phyloP scores from a whole-genome alignment of 2,329 filamentous ascomycete genomes.

The Hirsutella minnesotensis region DNA sequence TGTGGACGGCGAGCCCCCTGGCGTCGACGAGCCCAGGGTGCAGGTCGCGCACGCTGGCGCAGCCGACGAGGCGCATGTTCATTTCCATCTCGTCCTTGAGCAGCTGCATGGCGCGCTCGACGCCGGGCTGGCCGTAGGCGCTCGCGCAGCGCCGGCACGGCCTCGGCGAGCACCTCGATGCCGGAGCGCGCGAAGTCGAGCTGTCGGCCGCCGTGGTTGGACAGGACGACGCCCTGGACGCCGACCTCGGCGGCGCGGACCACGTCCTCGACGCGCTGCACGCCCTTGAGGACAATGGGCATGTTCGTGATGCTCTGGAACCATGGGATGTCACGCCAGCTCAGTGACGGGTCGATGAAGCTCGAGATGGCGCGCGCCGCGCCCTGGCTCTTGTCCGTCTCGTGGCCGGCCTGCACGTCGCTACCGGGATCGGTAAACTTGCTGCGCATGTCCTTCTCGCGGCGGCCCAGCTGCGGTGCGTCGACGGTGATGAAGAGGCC shows the following conservation, averaged over 20 bases:
- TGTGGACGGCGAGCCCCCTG: slow-evolving; percentile 49
- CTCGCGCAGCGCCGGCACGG: slow-evolving; percentile 73
- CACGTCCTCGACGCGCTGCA: slow-evolving; percentile 93
- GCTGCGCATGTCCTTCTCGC: slow-evolving; percentile 95
- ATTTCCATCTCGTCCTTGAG: slow-evolving; percentile 97
- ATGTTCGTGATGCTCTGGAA: slow-evolving; percentile 82
- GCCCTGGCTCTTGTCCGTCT: slow-evolving; percentile 79
- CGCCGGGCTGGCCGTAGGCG: slow-evolving; percentile 75
- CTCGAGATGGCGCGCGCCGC: slow-evolving; percentile 88
- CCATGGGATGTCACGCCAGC: slow-evolving; percentile 92
- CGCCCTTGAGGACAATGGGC: slow-evolving; percentile 92
- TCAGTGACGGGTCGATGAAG: slow-evolving; percentile 91
- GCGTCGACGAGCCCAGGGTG: slow-evolving; percentile 73
- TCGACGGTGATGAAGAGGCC: slow-evolving; percentile 98
- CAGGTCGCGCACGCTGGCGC: slow-evolving; percentile 60
- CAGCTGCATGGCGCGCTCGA: slow-evolving; percentile 84
- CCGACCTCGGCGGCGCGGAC: slow-evolving; percentile 72
- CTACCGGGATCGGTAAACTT: slow-evolving; percentile 81
- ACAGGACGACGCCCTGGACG: slow-evolving; percentile 82
- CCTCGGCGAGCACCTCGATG: slow-evolving; percentile 84
- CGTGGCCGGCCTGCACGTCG: slow-evolving; percentile 65
- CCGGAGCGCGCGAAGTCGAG: slow-evolving; percentile 84
- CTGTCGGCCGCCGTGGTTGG: slow-evolving; percentile 91
- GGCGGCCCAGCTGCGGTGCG: slow-evolving; percentile 83
- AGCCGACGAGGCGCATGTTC: slow-evolving; percentile 94